Evolutionary conservation across 1,139 yeast species (phyloP).

Genomic region (Candida sp.): DNA sequence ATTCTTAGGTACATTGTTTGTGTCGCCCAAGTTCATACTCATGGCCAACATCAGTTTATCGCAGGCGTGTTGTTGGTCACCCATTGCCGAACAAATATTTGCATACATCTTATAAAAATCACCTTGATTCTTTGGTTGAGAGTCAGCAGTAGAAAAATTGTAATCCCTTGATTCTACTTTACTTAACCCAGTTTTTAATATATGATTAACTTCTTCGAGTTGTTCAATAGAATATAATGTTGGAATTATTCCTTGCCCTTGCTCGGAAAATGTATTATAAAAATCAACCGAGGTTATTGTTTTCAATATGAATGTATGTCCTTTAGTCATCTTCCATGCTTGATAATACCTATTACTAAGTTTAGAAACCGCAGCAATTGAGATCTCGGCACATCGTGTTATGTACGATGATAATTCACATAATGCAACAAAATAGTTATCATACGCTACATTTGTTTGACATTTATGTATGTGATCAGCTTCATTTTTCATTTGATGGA

Average conservation of each 20-base stretch:
- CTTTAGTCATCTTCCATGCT: conserved; percentile 51
- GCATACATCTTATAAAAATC: conserved; percentile 2
- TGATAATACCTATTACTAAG: conserved; percentile 44
- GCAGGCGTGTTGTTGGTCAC: background rate
- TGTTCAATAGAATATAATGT: conserved; percentile 17
- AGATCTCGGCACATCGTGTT: conserved; percentile 34
- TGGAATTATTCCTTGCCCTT: conserved; percentile 8
- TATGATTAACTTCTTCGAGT: conserved; percentile 22
- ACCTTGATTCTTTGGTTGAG: conserved; percentile 2
- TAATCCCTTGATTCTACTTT: conserved; percentile 13
- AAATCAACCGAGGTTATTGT: conserved; percentile 26
- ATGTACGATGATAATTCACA: conserved; percentile 28
- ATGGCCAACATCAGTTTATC: background rate
- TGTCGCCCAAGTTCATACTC: background rate
- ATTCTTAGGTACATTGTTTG: background rate
- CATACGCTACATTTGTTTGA: conserved; percentile 14
- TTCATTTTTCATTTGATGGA: conserved; percentile 13
- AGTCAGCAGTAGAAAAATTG: background rate
- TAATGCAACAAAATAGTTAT: conserved; percentile 17
- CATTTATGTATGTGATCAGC: conserved; percentile 16
- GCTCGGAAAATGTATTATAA: conserved; percentile 19
- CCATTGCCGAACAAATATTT: background rate
- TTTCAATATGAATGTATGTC: conserved; percentile 31
- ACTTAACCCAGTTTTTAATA: conserved; percentile 22
- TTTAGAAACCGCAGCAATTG: conserved; percentile 31